phyloP scores from a whole-genome alignment of 176 grass and related monocot genomes.

The Rhynchospora tenuis region DNA sequence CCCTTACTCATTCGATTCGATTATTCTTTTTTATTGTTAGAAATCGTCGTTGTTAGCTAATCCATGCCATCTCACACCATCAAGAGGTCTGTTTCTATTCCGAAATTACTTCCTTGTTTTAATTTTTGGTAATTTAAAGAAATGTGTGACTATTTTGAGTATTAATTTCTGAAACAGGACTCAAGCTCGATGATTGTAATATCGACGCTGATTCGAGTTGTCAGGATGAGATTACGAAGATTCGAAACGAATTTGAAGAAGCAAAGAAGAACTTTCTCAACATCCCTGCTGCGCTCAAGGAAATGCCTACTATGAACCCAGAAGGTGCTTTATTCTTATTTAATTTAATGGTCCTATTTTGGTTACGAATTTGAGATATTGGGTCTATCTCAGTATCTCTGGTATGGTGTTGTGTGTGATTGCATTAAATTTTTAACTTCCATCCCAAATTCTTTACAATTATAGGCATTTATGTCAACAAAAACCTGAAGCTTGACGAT shows the following conservation, averaged over 20 bases:
- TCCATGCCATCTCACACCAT: background rate
- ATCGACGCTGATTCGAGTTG: background rate
- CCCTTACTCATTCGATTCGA: background rate
- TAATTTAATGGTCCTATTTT: background rate
- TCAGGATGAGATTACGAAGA: slow-evolving; percentile 81
- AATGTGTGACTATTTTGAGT: background rate
- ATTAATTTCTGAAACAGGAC: slow-evolving; percentile 19
- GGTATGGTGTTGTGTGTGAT: background rate
- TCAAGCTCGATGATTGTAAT: background rate
- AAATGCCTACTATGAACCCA: slow-evolving; percentile 85
- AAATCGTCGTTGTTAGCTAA: slow-evolving; percentile 18
- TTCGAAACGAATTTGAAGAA: slow-evolving; percentile 68
- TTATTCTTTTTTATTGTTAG: slow-evolving; percentile 15
- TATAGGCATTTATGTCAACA: slow-evolving; percentile 89
- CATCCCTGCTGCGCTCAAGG: slow-evolving; percentile 68
- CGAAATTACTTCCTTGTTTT: background rate
- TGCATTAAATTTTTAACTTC: background rate
- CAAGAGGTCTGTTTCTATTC: slow-evolving; percentile 23
- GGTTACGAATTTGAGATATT: no score
- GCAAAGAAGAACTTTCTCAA: slow-evolving; percentile 84
- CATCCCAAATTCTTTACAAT: background rate
- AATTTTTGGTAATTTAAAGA: background rate
- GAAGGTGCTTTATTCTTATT: slow-evolving; percentile 26
- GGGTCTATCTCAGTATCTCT: no score
- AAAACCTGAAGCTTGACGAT: slow-evolving; percentile 72